Base-by-base conservation (phyloP, 257 asterid genomes). In the Ligustrum vulgare region DNA sequence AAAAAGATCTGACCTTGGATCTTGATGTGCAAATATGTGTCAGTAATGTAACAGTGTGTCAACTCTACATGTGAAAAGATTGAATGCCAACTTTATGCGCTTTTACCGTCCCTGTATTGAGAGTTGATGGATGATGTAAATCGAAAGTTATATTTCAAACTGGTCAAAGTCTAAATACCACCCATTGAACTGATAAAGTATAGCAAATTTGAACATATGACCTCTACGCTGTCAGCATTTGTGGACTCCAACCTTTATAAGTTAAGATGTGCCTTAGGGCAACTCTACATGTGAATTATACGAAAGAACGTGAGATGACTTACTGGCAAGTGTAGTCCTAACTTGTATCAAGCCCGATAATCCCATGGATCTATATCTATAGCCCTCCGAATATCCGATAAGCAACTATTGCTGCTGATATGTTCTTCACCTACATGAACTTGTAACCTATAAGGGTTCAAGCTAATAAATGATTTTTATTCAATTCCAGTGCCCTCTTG, bases 361-460 rank as follows among this genome's bases (percentile, higher is more conserved):
- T 94, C 99, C 73, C 97, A 89, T 1, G 96, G 86, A 78, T 85
- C 90, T 69, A 92, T 92, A 84, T 89, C 99, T 56, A 92, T 96
- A 1, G 99, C 98, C 68, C 98, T 82, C 22, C 96, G n/a, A n/a
- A n/a, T n/a, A n/a, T n/a, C n/a, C n/a, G 82, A 72, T 94, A 94
- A 28, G 98, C 98, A 81, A 91, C 98, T 63, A 94, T 87, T 18
- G 97, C 98, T 8, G 98, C 93, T 8, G 97, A 88, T 11, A 89
- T 89, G 70, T 92, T 92, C 85, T 94, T 91, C 97, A 94, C 92
- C 82, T 92, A 96, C 16, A 91, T 92, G 28, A 88, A 91, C 84
- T 94, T 97, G 0, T 94, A 97, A 32, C 97, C 98, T 91, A 88
- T 89, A 16, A 94, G 84, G 5, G 97, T 94, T 98, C 98, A 90